These are phyloP conservation scores for Dendrostoma leiphaemia DNA, from an alignment of 2,329 filamentous ascomycete genomes.

Conservation along the genomic window DNA sequence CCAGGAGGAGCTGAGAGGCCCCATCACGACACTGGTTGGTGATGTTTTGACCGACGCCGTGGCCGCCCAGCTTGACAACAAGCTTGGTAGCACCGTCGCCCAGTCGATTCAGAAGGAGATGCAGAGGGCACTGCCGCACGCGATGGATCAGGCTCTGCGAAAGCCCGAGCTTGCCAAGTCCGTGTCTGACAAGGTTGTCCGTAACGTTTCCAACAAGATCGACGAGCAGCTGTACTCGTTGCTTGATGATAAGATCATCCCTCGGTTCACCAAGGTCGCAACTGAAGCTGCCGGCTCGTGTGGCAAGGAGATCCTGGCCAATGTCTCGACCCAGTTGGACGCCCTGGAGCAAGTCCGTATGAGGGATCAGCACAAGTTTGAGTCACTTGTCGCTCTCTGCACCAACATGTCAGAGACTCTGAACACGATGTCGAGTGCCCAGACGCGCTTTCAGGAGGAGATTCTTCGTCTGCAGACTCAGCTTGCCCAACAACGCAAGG, in stretches of 20 bases:
- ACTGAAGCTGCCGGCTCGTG: conserved; percentile 66
- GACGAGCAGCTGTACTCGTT: conserved; percentile 66
- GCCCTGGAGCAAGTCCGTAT: conserved; percentile 50
- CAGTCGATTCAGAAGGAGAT: conserved; percentile 66
- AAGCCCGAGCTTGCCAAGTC: conserved; percentile 70
- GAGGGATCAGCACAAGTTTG: conserved; percentile 63
- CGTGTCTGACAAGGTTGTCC: conserved; percentile 70
- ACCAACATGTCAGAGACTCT: conserved; percentile 67
- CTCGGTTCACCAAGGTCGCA: conserved; percentile 64
- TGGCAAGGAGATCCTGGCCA: conserved; percentile 65
- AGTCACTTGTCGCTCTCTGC: conserved; percentile 67
- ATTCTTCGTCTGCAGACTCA: conserved; percentile 51
- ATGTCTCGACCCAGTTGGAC: conserved; percentile 50
- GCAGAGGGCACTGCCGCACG: conserved; percentile 65
- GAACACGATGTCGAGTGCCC: conserved; percentile 65
- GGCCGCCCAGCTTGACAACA: conserved; percentile 67
- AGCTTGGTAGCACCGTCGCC: conserved; percentile 65
- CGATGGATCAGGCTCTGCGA: conserved; percentile 66
- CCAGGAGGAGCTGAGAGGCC: conserved; percentile 69
- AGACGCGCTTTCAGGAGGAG: conserved; percentile 66
- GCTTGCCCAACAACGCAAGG: conserved; percentile 24
- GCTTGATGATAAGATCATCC: conserved; percentile 62
- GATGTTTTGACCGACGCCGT: conserved; percentile 66
- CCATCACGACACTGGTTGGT: conserved; percentile 73
- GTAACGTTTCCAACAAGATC: conserved; percentile 64